Evolutionary conservation across 139 green algal species (phyloP).

Genomic region (Chlorella sp.): DNA sequence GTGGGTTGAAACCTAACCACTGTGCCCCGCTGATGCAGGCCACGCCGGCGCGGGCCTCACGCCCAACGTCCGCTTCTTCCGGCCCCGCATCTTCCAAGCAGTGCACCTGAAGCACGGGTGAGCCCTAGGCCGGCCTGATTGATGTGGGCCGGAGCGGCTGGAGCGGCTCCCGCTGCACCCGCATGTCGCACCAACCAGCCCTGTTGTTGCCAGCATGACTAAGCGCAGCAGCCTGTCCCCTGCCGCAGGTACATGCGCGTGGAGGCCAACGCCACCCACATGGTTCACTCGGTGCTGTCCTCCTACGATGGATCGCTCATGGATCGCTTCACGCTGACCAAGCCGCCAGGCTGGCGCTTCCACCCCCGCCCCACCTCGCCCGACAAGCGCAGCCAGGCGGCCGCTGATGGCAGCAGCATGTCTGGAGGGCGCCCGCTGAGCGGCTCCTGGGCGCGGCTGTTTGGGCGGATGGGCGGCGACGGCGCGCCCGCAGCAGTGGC

Average conservation of each 20-base stretch:
- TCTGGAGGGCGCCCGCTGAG: too few relatives aligned
- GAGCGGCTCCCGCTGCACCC: too few relatives aligned
- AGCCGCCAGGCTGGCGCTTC: constrained; percentile 27
- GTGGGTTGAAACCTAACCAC: too few relatives aligned
- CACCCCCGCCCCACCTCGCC: neutral
- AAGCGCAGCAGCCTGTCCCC: too few relatives aligned
- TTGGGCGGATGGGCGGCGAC: too few relatives aligned
- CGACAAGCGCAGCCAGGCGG: neutral
- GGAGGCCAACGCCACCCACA: constrained; percentile 38
- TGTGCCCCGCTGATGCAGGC: too few relatives aligned
- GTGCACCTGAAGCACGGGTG: constrained; percentile 35
- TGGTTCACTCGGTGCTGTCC: constrained; percentile 9
- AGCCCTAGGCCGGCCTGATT: too few relatives aligned
- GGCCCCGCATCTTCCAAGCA: constrained; percentile 21
- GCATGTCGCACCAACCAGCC: too few relatives aligned
- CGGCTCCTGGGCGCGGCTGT: too few relatives aligned
- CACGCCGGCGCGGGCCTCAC: constrained; percentile 32
- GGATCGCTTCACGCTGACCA: constrained; percentile 19
- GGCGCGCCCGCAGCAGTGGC: neutral
- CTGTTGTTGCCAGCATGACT: too few relatives aligned
- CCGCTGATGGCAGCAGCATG: neutral
- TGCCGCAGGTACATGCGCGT: constrained; percentile 31
- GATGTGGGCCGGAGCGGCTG: too few relatives aligned
- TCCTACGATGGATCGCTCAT: constrained; percentile 16
- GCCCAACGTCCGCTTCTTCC: constrained; percentile 33